Evolutionary conservation across 108 stramenopile species (phyloP), one percentile per base, ranked within the genome.

Genomic region (Conticribra weissflogii): DNA sequence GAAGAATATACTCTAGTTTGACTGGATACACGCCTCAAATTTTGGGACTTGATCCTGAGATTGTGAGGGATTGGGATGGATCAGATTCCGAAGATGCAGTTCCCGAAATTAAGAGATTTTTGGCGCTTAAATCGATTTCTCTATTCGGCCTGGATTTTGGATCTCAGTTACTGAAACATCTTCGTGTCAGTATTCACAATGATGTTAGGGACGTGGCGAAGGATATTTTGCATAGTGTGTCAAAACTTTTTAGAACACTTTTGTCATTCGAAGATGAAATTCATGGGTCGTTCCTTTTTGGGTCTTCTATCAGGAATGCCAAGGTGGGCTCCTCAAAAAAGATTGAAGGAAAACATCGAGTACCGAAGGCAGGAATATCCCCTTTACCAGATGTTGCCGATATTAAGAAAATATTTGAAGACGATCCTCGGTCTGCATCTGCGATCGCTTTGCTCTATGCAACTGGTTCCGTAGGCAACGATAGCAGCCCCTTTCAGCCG

Each of bases 181-280:
- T 45, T 31, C 7, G 48, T 72, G 16, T 44, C 60, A 31, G 15
- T 68, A 32, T 22, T 19, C 2, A 22, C 31, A 19, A 45, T n/a
- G 21, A 51, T 81, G 19, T 50, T 59, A 18, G 54, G 36, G 27
- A 76, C 61, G 16, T 23, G 36, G 34, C 22, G 49, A n/a, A n/a
- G 32, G 68, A 69, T 0, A 23, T 64, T 18, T 28, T 59, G 14
- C 36, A 59, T 0, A 77, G 67, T 29, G 52, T 68, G 1, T 34
- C 36, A 16, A 48, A 29, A 27, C 68, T 77, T 3, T n/a, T 63
- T 24, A 46, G 44, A 50, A 63, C 55, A 19, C 25, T 89, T 1
- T 30, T 92, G 15, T 44, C 44, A 28, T 81, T 85, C 41, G 91
- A 92, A 75, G 88, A 89, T 45, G 85, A 92, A 21, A 47, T 65